These are phyloP conservation scores for Xylariales sp. DNA, from an alignment of 2,329 filamentous ascomycete genomes.

Conservation along the genomic window DNA sequence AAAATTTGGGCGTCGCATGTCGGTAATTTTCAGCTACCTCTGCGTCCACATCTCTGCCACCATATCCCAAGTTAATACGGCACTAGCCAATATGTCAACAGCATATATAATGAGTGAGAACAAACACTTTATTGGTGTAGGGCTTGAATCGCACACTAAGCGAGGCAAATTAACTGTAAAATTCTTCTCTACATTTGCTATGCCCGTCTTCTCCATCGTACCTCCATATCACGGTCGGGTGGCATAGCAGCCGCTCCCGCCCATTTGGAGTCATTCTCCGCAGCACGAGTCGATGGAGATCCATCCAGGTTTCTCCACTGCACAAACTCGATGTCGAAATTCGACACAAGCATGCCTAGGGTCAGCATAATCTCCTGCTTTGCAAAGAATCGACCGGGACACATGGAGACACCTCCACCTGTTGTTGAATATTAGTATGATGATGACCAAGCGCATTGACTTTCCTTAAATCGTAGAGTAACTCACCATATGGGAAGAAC, in stretches of 20 bases:
- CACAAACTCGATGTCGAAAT: constrained; percentile 26
- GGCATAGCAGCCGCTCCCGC: constrained; percentile 6
- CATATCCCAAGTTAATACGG: too few species aligned
- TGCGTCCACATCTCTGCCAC: too few species aligned
- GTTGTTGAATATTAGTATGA: background rate
- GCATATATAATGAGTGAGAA: too few species aligned
- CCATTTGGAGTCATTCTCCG: constrained; percentile 2
- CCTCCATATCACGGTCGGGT: constrained; percentile 10
- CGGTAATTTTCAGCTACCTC: too few species aligned
- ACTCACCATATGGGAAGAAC: constrained; percentile 12
- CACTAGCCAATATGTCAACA: too few species aligned
- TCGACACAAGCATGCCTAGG: constrained; percentile 21
- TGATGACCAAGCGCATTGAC: background rate
- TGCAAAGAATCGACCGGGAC: constrained; percentile 33
- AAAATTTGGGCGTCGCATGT: too few species aligned
- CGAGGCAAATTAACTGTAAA: too few species aligned
- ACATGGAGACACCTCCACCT: constrained; percentile 29
- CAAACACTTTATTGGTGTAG: too few species aligned
- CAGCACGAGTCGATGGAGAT: constrained; percentile 6
- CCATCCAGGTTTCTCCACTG: constrained; percentile 9
- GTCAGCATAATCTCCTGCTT: constrained; percentile 33
- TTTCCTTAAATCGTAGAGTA: background rate
- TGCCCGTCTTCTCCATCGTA: constrained; percentile 7
- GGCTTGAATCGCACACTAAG: too few species aligned
- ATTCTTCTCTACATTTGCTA: too few species aligned